phyloP scores from a whole-genome alignment of 2,329 filamentous ascomycete species.

The Canariomyces notabilis region DNA sequence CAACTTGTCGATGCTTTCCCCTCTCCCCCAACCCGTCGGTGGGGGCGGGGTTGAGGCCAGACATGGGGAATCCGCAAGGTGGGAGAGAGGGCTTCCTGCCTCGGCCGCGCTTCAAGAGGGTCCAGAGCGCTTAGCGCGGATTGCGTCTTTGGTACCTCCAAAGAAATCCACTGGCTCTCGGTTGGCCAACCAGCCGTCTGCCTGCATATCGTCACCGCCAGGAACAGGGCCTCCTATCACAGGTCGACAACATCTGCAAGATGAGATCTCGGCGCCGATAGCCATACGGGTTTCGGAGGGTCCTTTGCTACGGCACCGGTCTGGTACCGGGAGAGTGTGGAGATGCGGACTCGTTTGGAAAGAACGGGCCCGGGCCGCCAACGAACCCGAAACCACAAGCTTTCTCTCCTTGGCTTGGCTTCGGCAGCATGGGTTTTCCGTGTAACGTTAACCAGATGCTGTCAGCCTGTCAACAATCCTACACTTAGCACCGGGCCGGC shows the following conservation, averaged over 20 bases:
- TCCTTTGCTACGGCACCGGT: too few species aligned
- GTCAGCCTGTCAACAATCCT: neutral
- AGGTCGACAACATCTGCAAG: neutral
- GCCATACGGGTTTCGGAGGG: too few species aligned
- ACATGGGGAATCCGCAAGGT: neutral
- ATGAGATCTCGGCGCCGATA: neutral
- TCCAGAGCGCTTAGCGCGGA: conserved; percentile 10
- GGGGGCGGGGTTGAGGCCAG: conserved; percentile 5
- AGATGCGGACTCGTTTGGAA: neutral
- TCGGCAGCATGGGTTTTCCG: neutral
- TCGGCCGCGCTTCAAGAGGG: neutral
- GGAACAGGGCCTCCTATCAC: neutral
- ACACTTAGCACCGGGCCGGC: neutral
- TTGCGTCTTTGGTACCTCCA: neutral
- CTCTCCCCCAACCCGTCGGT: conserved; percentile 2
- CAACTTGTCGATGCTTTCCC: neutral
- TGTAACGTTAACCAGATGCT: neutral
- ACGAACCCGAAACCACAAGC: neutral
- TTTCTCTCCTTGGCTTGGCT: neutral
- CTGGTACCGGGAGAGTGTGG: conserved; percentile 1
- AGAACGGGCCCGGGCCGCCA: neutral
- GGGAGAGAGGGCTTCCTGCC: neutral
- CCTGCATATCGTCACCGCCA: neutral
- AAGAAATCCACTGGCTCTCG: neutral
- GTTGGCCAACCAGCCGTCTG: neutral